Base-by-base conservation (phyloP, 805 yeast species). In the Wickerhamiella kazuoi region DNA sequence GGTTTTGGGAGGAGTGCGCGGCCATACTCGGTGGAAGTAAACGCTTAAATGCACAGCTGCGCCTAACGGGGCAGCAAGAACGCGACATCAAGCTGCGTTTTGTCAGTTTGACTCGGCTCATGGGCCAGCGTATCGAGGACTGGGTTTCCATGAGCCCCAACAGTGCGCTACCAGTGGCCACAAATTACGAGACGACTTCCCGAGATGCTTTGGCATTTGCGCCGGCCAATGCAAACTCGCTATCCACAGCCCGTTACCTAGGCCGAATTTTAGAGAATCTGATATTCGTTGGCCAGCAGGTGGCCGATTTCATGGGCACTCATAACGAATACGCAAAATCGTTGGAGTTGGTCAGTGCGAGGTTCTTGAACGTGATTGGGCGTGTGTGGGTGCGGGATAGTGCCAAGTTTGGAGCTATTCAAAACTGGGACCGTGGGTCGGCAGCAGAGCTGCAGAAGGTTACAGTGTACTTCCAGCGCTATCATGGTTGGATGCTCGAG, bases 191-290 rank as follows among this genome's bases (percentile, higher is more conserved):
- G 11, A 26, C 34, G 6, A 29, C 28, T 5, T 26, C 15, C 35
- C 21, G 43, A 30, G 23, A 31, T 19, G 21, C 21, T n/a, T 21
- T 31, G 34, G 76, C 76, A 1, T 75, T 74, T 48, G 51, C 76
- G 18, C 86, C 87, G 3, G 76, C 77, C 1, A 62, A 63, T 39
- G 64, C 83, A 1, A 79, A 77, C 50, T 69, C 78, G 7, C 58
- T 79, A 19, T 65, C 80, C 35, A 64, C 78, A 2, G 53, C 74
- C 28, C 63, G 68, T 45, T 74, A 69, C 47, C 52, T 72, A 30
- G 65, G 74, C 1, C 55, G 57, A 21, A 57, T 76, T 14, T 61
- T 69, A 20, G 61, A 60, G 2, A 60, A 63, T 2, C 54, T 76
- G 19, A 8, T 9, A 4, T 4, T 17, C 19, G 34, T 31, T 5